Evolutionary conservation across 441 rosid genomes (phyloP).

Genomic region (Breynia disticha): DNA sequence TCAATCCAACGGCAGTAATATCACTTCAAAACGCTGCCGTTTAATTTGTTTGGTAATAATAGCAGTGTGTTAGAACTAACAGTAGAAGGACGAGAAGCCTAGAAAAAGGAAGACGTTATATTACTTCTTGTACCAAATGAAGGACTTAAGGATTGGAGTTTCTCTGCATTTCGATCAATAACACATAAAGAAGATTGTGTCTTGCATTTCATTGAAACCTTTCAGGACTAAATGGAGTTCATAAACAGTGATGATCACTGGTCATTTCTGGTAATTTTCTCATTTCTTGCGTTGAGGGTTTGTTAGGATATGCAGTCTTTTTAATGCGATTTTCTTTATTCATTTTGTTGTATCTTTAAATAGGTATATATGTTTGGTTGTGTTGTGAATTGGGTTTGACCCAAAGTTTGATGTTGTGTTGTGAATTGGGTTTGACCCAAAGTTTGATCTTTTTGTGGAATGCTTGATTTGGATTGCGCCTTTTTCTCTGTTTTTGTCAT

Average conservation of each 20-base stretch:
- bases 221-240: constrained; percentile 21
- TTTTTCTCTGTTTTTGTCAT: background rate
- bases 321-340: background rate
- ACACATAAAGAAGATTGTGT: no score
- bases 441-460: background rate
- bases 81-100: no score
- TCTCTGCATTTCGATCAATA: no score
- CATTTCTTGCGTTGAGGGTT: background rate
- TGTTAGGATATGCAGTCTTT: background rate
- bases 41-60: no score
- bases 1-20: no score
- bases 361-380: background rate
- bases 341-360: background rate
- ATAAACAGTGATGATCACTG: constrained; percentile 37
- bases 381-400: background rate
- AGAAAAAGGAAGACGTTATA: no score
- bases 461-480: background rate
- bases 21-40: no score
- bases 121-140: no score
- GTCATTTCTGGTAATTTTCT: constrained; percentile 49
- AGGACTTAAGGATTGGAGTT: no score
- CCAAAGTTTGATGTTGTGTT: no score
- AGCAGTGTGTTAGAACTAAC: no score
- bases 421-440: background rate
- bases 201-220: background rate